Evolutionary conservation across 2,329 filamentous ascomycete genomes (phyloP).

Genomic region (Colletotrichum sp.): DNA sequence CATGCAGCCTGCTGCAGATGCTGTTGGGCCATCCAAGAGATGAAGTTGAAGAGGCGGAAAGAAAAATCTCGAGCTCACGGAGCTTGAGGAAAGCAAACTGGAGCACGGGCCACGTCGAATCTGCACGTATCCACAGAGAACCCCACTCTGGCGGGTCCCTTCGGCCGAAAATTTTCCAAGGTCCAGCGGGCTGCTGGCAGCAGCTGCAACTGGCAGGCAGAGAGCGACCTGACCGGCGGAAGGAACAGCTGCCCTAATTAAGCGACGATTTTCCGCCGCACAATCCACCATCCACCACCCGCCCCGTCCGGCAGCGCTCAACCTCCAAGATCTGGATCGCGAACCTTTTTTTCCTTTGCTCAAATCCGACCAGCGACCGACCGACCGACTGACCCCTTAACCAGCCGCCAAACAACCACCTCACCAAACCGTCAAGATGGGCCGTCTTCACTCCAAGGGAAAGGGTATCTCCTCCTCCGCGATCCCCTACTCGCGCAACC

Average conservation of each 20-base stretch:
- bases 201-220: neutral
- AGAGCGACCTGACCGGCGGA: neutral
- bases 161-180: slow-evolving; percentile 6
- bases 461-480: slow-evolving; percentile 98
- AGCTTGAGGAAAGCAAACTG: slow-evolving; percentile 15
- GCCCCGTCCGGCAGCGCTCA: slow-evolving; percentile 1
- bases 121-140: neutral
- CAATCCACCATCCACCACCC: slow-evolving; percentile 34
- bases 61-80: slow-evolving; percentile 8
- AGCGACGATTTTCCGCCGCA: slow-evolving; percentile 49
- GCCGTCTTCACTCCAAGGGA: slow-evolving; percentile 98
- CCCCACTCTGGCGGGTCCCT: neutral
- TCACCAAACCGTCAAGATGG: slow-evolving; percentile 67
- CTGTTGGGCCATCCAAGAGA: neutral
- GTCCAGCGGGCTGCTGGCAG: no score
- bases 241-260: slow-evolving; percentile 46
- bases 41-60: neutral
- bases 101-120: slow-evolving; percentile 3
- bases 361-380: slow-evolving; percentile 20
- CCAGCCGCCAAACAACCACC: slow-evolving; percentile 25
- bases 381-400: slow-evolving; percentile 16
- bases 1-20: neutral
- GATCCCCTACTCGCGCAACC: slow-evolving; percentile 92
- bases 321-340: slow-evolving; percentile 5
- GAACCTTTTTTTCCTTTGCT: slow-evolving; percentile 17